Base-by-base conservation (phyloP, 768 basidiomycete genomes). In the Tephrocybe sp. region DNA sequence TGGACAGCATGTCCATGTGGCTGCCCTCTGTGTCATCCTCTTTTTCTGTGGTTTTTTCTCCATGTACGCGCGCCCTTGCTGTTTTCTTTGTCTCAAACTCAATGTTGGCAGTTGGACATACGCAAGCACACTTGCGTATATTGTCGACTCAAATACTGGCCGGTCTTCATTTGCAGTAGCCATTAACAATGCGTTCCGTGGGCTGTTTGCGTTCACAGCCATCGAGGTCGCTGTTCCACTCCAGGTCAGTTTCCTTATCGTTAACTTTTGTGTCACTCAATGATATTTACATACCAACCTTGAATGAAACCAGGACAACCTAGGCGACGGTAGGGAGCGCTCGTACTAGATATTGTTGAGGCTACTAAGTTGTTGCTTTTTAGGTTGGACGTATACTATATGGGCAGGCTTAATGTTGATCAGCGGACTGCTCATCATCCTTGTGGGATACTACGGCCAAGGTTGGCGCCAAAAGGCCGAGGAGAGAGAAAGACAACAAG, bases 61-160 rank as follows among this genome's bases (percentile, higher is more conserved):
- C 6, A 84, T 90, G 89, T 91, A 54, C 62, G 84, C 7, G 26
- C n/a, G n/a, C n/a, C n/a, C n/a, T n/a, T n/a, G n/a, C n/a, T n/a
- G n/a, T n/a, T n/a, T n/a, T n/a, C n/a, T n/a, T n/a, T n/a, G n/a
- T n/a, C n/a, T n/a, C n/a, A 14, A 17, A 36, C 16, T 30, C 11
- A 16, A 1, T 31, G 45, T 16, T 26, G n/a, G 14, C 19, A 75
- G 73, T 48, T 74, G 70, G 68, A 80, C 84, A 42, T 87, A 88
- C 61, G 68, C 82, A 13, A 82, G 82, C 44, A 85, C 87, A 0
- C 68, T 95, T 26, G 87, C 92, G 0, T 95, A 93, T 59, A 74
- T 94, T 32, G 90, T 94, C 13, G 92, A 97, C 59, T 82, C 91
- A 4, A 97, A 95, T 63, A 73, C 75, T 6, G 93, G 92, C 7